Base-by-base conservation (phyloP, 148 eudicot genomes). In the Rhododendron molle region DNA sequence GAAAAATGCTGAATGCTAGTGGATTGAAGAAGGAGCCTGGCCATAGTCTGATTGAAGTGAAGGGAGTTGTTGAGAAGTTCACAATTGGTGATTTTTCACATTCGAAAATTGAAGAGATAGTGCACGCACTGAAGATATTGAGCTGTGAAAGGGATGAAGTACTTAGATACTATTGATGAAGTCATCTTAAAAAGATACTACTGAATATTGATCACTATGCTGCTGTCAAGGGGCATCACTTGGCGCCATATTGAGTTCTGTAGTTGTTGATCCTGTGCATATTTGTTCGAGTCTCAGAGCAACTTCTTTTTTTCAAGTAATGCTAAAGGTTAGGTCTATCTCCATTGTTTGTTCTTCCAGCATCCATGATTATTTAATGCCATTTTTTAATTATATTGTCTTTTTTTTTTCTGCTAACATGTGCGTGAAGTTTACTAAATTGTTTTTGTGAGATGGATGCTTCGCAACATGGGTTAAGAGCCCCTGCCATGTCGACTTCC, bases 1-100 rank as follows among this genome's bases (percentile, higher is more conserved):
- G 95, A 85, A 91, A 85, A 81, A 86, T 89, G 91, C 83, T 93
- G 47, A 90, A 90, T 85, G 88, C 86, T 76, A 89, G 95, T 67
- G 92, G 92, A 20, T 67, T 93, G 85, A 90, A 86, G 89, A 93
- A 90, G 85, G 93, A 93, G 80, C 86, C 93, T 47, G 93, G 90
- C 32, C 84, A 89, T 83, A 92, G 94, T 85, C 69, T 90, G 82
- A 89, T 91, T 54, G 92, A 93, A 84, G 89, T 90, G 47, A 87
- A 89, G 62, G 92, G 92, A 18, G 83, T 76, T 36, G 54, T 93
- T 49, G 91, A 90, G 89, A 91, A 88, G 87, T 91, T 93, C 84
- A 88, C 85, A 62, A 73, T 92, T 76, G 91, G 90, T 67, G 91
- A 90, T 81, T 87, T 90, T 80, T 90, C 91, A 83, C 87, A 89